Evolutionary conservation across 306 rosid species (phyloP).

Genomic region (Senna siamea): DNA sequence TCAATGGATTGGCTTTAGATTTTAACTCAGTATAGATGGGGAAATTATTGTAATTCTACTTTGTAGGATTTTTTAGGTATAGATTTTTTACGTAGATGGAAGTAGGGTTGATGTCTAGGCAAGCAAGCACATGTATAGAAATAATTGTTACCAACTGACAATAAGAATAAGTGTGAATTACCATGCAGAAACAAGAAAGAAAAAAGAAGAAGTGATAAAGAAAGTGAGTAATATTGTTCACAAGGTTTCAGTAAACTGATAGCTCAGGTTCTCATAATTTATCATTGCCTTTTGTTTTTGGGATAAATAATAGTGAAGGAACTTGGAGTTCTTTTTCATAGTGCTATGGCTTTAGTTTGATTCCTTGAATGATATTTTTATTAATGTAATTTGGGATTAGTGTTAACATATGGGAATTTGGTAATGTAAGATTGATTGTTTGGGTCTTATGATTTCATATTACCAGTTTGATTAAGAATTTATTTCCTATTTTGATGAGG

Average conservation of each 20-base stretch:
- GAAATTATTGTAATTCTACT: neutral
- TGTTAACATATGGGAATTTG: neutral
- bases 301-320: neutral
- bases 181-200: neutral
- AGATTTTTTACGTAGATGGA: too few species aligned
- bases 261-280: neutral
- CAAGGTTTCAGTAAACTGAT: neutral
- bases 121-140: neutral
- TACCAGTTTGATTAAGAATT: neutral
- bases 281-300: neutral
- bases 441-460: neutral
- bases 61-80: neutral
- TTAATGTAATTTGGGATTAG: neutral
- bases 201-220: neutral
- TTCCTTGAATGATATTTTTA: neutral
- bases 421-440: neutral
- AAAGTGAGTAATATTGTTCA: neutral
- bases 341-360: neutral
- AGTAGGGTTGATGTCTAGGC: neutral
- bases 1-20: neutral
- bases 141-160: neutral
- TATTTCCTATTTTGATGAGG: neutral
- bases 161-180: neutral
- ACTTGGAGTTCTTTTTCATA: neutral
- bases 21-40: neutral